Evolutionary conservation across 2,329 filamentous ascomycete species (phyloP).

Genomic region (Alternaria sp.): DNA sequence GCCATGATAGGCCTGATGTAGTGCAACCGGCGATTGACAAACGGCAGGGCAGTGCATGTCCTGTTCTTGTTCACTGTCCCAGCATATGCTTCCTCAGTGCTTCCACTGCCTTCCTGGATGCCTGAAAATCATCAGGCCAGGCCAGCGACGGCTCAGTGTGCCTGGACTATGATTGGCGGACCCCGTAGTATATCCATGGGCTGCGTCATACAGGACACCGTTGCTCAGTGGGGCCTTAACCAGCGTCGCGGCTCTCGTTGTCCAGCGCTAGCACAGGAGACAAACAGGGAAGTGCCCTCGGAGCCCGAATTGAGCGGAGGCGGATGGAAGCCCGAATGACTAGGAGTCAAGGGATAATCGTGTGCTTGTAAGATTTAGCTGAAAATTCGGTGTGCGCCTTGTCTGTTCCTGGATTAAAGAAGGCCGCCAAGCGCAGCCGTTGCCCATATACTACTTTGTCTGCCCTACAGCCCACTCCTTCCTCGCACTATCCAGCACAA

Average conservation of each 20-base stretch:
- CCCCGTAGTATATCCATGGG: conserved; percentile 6
- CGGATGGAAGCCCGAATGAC: conserved; percentile 14
- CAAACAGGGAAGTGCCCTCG: conserved; percentile 17
- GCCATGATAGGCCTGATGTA: background rate
- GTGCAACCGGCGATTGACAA: background rate
- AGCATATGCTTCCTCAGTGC: background rate
- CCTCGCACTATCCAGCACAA: conserved; percentile 5
- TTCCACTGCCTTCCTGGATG: background rate
- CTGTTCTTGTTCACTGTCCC: background rate
- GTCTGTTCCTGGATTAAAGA: conserved; percentile 15
- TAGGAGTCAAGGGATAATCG: conserved; percentile 14
- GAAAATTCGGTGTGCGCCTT: conserved; percentile 18
- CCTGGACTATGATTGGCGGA: conserved; percentile 8
- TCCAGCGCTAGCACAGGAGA: conserved; percentile 17
- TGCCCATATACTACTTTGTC: conserved; percentile 12
- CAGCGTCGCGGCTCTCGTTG: conserved; percentile 18
- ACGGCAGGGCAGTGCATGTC: conserved; percentile 6
- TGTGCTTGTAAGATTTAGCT: conserved; percentile 21
- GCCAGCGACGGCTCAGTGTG: background rate
- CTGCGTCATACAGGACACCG: conserved; percentile 19
- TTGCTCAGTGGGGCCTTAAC: conserved; percentile 17
- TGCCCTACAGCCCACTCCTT: conserved; percentile 9
- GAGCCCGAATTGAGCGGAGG: conserved; percentile 17
- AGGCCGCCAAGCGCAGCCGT: conserved; percentile 10
- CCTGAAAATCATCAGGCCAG: conserved; percentile 7